Base-by-base conservation (phyloP, 805 yeast species). In the Wickerhamomyces alni region DNA sequence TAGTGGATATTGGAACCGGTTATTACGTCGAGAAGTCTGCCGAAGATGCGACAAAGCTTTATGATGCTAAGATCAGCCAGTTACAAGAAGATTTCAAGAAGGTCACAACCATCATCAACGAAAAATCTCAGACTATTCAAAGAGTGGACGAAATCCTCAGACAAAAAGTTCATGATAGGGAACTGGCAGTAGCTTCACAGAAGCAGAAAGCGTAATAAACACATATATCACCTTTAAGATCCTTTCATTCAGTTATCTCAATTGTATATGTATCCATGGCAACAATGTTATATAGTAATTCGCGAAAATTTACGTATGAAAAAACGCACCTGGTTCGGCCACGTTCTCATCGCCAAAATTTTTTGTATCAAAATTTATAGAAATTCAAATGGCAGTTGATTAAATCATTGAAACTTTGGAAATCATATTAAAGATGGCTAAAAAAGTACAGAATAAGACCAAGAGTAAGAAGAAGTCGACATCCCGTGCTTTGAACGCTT, bases 1-100 rank as follows among this genome's bases (percentile, higher is more conserved):
- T 93, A 58, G 96, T 93, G 9, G 99, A 93, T 57, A 81, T 93
- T 19, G 99, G 99, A 27, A 93, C 99, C 0, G 98, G 98, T 3
- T 93, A 93, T 58, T 93, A 75, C 57, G 89, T 88, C 15, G 96
- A 87, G 57, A 93, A 93, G 62, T 61, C 61, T 36, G 75, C 77
- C 0, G 65, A 66, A 8, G 87, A 84, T 35, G 82, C 96, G 2
- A 67, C 75, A 45, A 61, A 59, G 39, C 91, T 87, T 54, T 91
- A 87, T 59, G 74, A 80, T 43, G 71, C 67, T 41, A 87, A 93
- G 61, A 76, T 88, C 41, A 65, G 65, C 19, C 89, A 91, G 46
- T 65, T 91, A 52, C 77, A 70, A 42, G 73, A 72, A 45, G 96
- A 93, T 59, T 71, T 86, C 6, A 72, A 71, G 15, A 87, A 87